Base-by-base conservation (phyloP, 2,329 filamentous ascomycete genomes). In the Ascosphaera apis region DNA sequence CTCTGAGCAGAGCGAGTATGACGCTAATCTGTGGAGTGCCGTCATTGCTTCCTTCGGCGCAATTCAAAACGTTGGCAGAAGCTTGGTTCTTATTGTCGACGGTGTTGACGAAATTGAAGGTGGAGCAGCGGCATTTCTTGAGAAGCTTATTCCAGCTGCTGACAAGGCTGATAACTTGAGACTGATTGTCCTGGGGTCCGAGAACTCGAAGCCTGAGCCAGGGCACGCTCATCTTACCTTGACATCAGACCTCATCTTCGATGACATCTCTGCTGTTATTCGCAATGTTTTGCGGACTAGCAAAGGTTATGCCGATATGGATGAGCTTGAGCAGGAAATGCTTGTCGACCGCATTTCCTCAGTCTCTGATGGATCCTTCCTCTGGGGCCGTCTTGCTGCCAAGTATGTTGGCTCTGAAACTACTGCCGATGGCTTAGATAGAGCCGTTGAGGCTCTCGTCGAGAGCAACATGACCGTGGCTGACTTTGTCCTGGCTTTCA, bases 11-110 rank as follows among this genome's bases (percentile, higher is more conserved):
- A 43, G 47, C 2, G 45, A 48, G 3, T 55, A 56, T 17, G 54
- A 57, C 15, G 41, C 47, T n/a, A 45, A 52, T 12, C 38, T 57
- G 3, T 58, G 54, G 55, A 41, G 40, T 8, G 48, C 53, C 0
- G 34, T 57, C 2, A 47, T 50, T 15, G 43, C 42, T 13, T 47
- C 52, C 1, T 39, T 58, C 1, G 36, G 36, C 1, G 41, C 52
- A 4, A 42, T 45, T 5, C 44, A 53, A 2, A 43, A 42, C 2
- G 48, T 49, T 5, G 46, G 50, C 1, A 54, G 50, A 36, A 50
- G 55, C 19, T 41, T 58, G 0, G 48, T 57, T 15, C 39, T 58
- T 3, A 46, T 58, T 11, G 43, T 58, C 7, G 55, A 58, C 32
- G 55, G 54, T 13, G 39, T 53, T 2, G 55, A 57, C 19, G 55